Evolutionary conservation across 2,329 filamentous ascomycete genomes (phyloP).

Genomic region (Alternaria tenuissima): DNA sequence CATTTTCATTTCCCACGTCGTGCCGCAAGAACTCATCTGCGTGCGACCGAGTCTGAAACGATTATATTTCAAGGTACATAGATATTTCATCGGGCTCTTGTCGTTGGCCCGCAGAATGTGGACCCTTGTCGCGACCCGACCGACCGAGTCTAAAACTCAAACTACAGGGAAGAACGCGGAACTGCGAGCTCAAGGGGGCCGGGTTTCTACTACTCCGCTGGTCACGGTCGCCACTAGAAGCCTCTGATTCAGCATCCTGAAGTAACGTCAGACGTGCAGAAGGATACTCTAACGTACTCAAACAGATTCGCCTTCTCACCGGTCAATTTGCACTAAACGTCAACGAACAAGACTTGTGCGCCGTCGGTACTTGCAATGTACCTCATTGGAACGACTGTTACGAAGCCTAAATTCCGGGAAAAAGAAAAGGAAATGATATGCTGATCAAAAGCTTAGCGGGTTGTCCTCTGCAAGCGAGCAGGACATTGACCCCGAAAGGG

Average conservation of each 20-base stretch:
- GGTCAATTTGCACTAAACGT: neutral
- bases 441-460: neutral
- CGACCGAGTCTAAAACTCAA: slow-evolving; percentile 4
- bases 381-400: neutral
- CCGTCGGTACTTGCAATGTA: neutral
- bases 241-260: neutral
- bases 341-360: neutral
- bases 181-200: neutral
- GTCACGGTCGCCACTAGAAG: neutral
- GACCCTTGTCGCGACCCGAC: neutral
- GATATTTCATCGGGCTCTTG: neutral
- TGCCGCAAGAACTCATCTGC: neutral
- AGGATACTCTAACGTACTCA: neutral
- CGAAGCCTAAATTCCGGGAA: neutral
- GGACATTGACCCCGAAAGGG: slow-evolving; percentile 3
- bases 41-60: neutral
- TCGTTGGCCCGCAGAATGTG: neutral
- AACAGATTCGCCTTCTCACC: neutral
- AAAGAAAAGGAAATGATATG: neutral
- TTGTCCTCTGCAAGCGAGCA: neutral
- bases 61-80: neutral
- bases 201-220: neutral
- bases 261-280: neutral
- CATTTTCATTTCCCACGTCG: neutral
- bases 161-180: slow-evolving; percentile 5